A percentile compares a stretch with the other conserved stretches of the same genome.
Evolutionary conservation across 805 yeast species (phyloP).

Genomic region (Ogataea nakhonphanomensis): DNA sequence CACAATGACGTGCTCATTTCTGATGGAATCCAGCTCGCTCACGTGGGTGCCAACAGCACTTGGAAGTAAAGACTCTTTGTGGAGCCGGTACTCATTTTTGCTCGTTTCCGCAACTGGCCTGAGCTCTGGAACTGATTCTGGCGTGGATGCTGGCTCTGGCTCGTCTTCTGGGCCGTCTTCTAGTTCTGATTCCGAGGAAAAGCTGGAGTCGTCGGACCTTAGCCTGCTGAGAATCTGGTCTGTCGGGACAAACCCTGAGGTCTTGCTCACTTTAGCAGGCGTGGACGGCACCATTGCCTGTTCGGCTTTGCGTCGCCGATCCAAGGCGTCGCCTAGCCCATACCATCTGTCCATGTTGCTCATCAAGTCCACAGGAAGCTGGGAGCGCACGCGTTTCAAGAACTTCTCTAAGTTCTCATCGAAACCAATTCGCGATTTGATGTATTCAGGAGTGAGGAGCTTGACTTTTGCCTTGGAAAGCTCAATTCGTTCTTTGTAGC

Average conservation of each 20-base stretch:
- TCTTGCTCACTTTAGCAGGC: too few relatives aligned
- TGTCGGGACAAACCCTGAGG: too few relatives aligned
- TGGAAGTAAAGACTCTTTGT: too few relatives aligned
- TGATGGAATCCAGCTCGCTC: not conserved
- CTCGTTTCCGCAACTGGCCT: too few relatives aligned
- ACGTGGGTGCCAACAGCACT: not conserved
- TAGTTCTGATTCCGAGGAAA: too few relatives aligned
- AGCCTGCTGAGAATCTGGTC: too few relatives aligned
- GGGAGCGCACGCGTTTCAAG: constrained; percentile 14
- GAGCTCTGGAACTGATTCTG: too few relatives aligned
- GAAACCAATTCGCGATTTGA: constrained; percentile 9
- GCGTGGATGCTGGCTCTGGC: too few relatives aligned
- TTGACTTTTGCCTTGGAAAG: constrained; percentile 14
- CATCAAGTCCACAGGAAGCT: constrained; percentile 16
- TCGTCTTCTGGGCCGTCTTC: too few relatives aligned
- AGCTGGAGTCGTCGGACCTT: too few relatives aligned
- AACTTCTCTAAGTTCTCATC: constrained; percentile 17
- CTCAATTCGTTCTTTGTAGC: constrained; percentile 20
- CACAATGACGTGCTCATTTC: not conserved
- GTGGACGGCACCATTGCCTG: not conserved
- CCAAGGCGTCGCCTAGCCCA: constrained; percentile 1
- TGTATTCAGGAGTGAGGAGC: constrained; percentile 8
- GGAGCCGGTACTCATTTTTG: too few relatives aligned
- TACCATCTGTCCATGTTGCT: constrained; percentile 11
- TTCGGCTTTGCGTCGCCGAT: not conserved